These are phyloP conservation scores for Pyricularia sp. DNA, from an alignment of 2,329 filamentous ascomycete species.

Conservation along the genomic window DNA sequence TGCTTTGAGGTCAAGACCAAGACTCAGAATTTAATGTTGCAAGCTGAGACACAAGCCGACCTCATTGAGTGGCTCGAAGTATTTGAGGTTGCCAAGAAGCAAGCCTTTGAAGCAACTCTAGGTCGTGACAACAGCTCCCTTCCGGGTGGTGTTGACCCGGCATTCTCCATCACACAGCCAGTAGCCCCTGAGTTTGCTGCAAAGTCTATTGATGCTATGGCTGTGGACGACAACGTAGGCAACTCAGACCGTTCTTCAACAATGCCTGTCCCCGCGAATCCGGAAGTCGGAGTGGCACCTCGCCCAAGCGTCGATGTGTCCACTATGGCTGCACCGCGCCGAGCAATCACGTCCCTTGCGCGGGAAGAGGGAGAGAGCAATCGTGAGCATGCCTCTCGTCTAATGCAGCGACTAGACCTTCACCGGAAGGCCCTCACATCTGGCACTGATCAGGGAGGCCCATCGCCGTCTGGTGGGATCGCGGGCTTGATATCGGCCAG, in stretches of 20 bases:
- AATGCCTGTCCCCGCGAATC: slow-evolving; percentile 46
- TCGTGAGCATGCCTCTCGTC: slow-evolving; percentile 70
- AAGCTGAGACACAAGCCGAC: slow-evolving; percentile 84
- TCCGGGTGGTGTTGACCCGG: slow-evolving; percentile 48
- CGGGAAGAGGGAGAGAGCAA: slow-evolving; percentile 60
- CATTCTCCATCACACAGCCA: slow-evolving; percentile 85
- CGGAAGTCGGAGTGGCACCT: slow-evolving; percentile 37
- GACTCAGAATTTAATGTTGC: slow-evolving; percentile 74
- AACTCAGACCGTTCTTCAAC: slow-evolving; percentile 48
- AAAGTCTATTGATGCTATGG: slow-evolving; percentile 39
- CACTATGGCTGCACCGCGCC: slow-evolving; percentile 26
- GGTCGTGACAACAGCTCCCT: slow-evolving; percentile 33
- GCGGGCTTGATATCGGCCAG: slow-evolving; percentile 77
- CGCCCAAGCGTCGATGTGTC: slow-evolving; percentile 63
- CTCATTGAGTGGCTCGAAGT: slow-evolving; percentile 91
- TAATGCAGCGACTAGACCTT: slow-evolving; percentile 86
- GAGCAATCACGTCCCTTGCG: slow-evolving; percentile 40
- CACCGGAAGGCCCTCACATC: slow-evolving; percentile 52
- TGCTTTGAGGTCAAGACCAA: slow-evolving; percentile 99
- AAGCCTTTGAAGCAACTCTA: slow-evolving; percentile 66
- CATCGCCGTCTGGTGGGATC: slow-evolving; percentile 49
- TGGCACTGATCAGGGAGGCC: slow-evolving; percentile 26
- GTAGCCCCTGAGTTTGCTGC: slow-evolving; percentile 84
- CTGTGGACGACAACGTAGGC: slow-evolving; percentile 22
- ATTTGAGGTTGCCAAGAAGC: slow-evolving; percentile 88